Evolutionary conservation across 2,329 filamentous ascomycete species (phyloP).

Genomic region (Beauveria australis): DNA sequence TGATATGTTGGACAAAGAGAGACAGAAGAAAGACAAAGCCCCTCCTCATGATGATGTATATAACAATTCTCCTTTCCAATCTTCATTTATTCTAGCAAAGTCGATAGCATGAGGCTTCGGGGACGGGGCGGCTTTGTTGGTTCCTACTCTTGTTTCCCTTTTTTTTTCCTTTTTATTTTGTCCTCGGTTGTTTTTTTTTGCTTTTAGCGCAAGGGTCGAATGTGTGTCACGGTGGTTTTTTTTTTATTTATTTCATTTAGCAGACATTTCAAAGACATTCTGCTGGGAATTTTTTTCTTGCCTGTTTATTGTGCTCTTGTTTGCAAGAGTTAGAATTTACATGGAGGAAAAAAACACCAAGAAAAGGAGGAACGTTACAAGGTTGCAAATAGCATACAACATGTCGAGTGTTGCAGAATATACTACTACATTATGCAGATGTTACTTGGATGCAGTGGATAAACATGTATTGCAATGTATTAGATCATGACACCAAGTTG

Average conservation of each 20-base stretch:
- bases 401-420: slow-evolving; percentile 1
- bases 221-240: not conserved
- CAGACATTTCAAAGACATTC: not conserved
- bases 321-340: not conserved
- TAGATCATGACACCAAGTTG: not conserved
- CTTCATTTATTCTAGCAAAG: not conserved
- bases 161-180: not conserved
- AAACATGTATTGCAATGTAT: not conserved
- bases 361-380: not conserved
- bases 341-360: slow-evolving; percentile 6
- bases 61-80: not conserved
- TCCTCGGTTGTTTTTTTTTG: not conserved
- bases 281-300: not conserved
- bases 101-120: slow-evolving; percentile 2
- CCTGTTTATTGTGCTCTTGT: slow-evolving; percentile 11
- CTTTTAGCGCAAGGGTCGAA: not conserved
- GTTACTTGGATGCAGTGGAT: not conserved
- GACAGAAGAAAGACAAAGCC: not conserved
- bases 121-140: not conserved
- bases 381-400: slow-evolving; percentile 1
- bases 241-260: not conserved
- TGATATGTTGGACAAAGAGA: not conserved
- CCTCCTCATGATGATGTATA: slow-evolving; percentile 6
- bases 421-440: slow-evolving; percentile 2
- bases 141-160: not conserved